Evolutionary conservation across 441 rosid genomes (phyloP).

Genomic region (Viola pubescens): DNA sequence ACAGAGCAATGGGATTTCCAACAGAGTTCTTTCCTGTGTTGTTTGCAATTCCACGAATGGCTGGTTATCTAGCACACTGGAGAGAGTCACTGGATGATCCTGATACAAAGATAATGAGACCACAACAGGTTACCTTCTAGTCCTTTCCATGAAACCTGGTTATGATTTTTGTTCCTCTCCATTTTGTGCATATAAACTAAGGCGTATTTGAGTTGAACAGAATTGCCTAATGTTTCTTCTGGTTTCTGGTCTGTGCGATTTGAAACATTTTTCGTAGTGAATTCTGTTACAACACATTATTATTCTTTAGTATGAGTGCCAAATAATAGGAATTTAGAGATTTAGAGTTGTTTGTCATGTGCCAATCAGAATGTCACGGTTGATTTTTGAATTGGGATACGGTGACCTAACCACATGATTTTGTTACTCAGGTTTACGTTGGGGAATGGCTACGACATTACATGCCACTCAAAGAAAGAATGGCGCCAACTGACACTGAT

Average conservation of each 20-base stretch:
- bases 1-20: slow-evolving; percentile 99
- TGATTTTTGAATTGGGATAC: background rate
- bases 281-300: too few species aligned
- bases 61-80: slow-evolving; percentile 96
- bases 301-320: too few species aligned
- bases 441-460: slow-evolving; percentile 89
- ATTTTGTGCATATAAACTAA: background rate
- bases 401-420: background rate
- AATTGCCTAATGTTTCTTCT: too few species aligned
- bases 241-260: too few species aligned
- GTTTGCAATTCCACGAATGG: slow-evolving; percentile 97
- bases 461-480: slow-evolving; percentile 59
- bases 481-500: slow-evolving; percentile 32
- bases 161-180: background rate
- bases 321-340: too few species aligned
- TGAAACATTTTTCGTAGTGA: too few species aligned
- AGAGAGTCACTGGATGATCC: slow-evolving; percentile 94
- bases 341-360: too few species aligned
- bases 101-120: slow-evolving; percentile 96
- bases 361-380: too few species aligned
- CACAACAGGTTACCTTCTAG: slow-evolving; percentile 60
- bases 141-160: background rate
- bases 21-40: slow-evolving; percentile 91
- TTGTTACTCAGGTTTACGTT: slow-evolving; percentile 51
- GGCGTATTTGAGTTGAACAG: background rate